Evolutionary conservation across 495 filamentous ascomycete species (phyloP).

Genomic region (Lasiosphaeris hirsuta): DNA sequence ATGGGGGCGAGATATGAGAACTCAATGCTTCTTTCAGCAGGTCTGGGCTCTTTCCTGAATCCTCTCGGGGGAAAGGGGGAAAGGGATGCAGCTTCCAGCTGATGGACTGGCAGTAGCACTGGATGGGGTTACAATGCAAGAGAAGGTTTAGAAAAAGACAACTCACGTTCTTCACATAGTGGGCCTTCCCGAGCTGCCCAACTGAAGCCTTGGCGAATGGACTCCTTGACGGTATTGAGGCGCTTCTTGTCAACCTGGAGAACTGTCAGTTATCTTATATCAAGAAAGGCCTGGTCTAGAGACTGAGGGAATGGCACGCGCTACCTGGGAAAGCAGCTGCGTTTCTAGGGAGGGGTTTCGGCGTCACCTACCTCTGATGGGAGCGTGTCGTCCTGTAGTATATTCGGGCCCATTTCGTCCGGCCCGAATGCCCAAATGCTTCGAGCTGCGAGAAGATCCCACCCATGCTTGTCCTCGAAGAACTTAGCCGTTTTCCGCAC

Average conservation of each 20-base stretch:
- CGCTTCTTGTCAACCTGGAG: slow-evolving; percentile 79
- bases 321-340: neutral
- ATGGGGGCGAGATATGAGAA: no score
- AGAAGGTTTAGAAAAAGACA: slow-evolving; percentile 1
- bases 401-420: slow-evolving; percentile 92
- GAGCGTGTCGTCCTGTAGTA: slow-evolving; percentile 93
- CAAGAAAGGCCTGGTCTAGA: slow-evolving; percentile 17
- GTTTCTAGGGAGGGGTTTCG: no score
- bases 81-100: no score
- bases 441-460: slow-evolving; percentile 88
- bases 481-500: slow-evolving; percentile 91
- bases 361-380: slow-evolving; percentile 62
- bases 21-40: neutral
- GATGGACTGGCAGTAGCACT: neutral
- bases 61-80: neutral
- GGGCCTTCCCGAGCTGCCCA: slow-evolving; percentile 96
- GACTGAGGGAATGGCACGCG: neutral
- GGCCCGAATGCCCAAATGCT: slow-evolving; percentile 99
- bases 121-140: neutral
- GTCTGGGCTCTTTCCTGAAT: neutral
- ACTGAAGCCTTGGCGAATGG: slow-evolving; percentile 88
- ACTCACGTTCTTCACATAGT: slow-evolving; percentile 96
- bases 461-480: slow-evolving; percentile 96
- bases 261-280: slow-evolving; percentile 13
- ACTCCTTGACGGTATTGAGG: slow-evolving; percentile 82